Evolutionary conservation across 768 basidiomycete species (phyloP).

Genomic region (Postia placenta): DNA sequence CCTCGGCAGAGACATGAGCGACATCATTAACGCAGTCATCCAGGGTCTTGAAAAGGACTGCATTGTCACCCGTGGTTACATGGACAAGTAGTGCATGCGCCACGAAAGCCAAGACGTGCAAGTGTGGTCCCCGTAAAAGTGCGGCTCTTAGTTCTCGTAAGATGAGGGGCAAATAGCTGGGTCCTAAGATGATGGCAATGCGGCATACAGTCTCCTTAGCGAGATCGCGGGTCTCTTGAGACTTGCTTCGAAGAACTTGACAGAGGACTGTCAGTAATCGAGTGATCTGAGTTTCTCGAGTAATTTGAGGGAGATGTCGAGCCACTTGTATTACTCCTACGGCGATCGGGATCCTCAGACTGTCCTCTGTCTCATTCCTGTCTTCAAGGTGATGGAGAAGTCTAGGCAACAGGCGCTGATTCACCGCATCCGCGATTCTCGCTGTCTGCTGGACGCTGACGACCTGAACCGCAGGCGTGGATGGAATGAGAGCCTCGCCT

Average conservation of each 20-base stretch:
- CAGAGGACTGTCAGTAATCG: conserved; percentile 79
- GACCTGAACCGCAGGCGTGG: background rate
- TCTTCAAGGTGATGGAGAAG: conserved; percentile 79
- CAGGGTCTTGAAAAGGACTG: conserved; percentile 50
- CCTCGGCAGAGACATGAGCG: conserved; percentile 77
- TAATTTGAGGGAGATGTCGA: conserved; percentile 61
- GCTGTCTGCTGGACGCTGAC: conserved; percentile 12
- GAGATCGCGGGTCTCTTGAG: conserved; percentile 88
- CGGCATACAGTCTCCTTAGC: conserved; percentile 78
- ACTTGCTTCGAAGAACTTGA: conserved; percentile 88
- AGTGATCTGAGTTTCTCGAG: conserved; percentile 62
- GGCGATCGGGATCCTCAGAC: conserved; percentile 81
- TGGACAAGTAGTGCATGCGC: conserved; percentile 79
- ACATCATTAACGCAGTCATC: conserved; percentile 78
- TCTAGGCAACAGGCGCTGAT: conserved; percentile 67
- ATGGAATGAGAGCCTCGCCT: conserved; percentile 12
- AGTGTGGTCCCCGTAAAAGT: conserved; percentile 84
- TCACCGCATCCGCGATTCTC: conserved; percentile 70
- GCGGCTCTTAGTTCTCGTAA: conserved; percentile 81
- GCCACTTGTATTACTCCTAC: conserved; percentile 85
- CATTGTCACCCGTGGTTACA: conserved; percentile 59
- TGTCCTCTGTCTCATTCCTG: conserved; percentile 76
- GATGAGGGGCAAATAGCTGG: conserved; percentile 64
- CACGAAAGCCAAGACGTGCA: conserved; percentile 86
- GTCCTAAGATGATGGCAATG: conserved; percentile 68